phyloP scores from a whole-genome alignment of 768 basidiomycete species.

The Russula griseocarnosa region DNA sequence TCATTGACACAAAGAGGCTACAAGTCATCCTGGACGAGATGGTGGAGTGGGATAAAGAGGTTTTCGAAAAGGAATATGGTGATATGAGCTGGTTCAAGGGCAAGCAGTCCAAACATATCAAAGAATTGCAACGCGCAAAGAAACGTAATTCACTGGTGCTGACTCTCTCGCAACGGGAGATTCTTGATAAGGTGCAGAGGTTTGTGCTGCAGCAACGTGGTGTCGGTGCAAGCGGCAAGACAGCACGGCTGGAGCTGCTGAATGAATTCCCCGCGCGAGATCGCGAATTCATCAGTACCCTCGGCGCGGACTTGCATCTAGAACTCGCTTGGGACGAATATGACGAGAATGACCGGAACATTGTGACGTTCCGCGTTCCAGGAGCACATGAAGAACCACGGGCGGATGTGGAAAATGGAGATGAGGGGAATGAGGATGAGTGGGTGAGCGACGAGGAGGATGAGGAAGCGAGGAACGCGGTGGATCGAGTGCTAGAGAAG shows the following conservation, averaged over 20 bases:
- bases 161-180: slow-evolving; percentile 65
- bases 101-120: slow-evolving; percentile 73
- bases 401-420: slow-evolving; percentile 40
- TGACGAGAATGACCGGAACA: slow-evolving; percentile 74
- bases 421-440: slow-evolving; percentile 10
- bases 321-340: slow-evolving; percentile 90
- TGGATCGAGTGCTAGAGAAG: slow-evolving; percentile 80
- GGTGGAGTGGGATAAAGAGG: slow-evolving; percentile 79
- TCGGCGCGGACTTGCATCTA: slow-evolving; percentile 76
- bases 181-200: slow-evolving; percentile 72
- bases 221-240: slow-evolving; percentile 34
- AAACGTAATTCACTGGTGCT: slow-evolving; percentile 53
- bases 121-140: slow-evolving; percentile 58
- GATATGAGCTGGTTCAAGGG: slow-evolving; percentile 94
- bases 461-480: slow-evolving; percentile 65
- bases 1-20: slow-evolving; percentile 72
- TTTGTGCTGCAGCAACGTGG: slow-evolving; percentile 58
- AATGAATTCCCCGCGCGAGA: slow-evolving; percentile 81
- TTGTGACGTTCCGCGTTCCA: slow-evolving; percentile 67
- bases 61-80: slow-evolving; percentile 87
- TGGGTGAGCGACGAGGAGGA: slow-evolving; percentile 57
- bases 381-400: slow-evolving; percentile 38
- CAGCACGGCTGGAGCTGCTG: slow-evolving; percentile 56
- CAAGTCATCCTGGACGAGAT: slow-evolving; percentile 89
- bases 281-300: slow-evolving; percentile 67